These are phyloP conservation scores for Cryomyces antarcticus DNA, from an alignment of 495 filamentous ascomycete genomes.

Conservation along the genomic window DNA sequence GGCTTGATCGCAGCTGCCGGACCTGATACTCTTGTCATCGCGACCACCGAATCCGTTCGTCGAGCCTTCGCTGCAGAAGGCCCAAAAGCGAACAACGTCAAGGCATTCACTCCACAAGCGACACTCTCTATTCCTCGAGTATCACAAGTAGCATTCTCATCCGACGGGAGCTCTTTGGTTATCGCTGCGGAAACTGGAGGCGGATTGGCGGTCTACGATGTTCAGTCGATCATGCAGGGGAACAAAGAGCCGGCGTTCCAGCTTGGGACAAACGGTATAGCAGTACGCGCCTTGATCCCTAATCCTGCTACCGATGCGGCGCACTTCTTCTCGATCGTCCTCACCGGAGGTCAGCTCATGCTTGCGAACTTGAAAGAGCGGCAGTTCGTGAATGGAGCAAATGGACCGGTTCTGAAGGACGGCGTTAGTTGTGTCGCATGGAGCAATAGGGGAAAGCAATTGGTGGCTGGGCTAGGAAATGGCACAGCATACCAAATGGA, in stretches of 20 bases:
- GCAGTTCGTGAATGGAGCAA: constrained; percentile 34
- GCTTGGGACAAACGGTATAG: constrained; percentile 50
- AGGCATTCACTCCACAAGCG: constrained; percentile 52
- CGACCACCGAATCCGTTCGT: constrained; percentile 56
- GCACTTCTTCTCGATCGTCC: constrained; percentile 57
- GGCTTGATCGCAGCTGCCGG: constrained; percentile 76
- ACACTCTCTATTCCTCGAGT: constrained; percentile 53
- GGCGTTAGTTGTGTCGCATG: constrained; percentile 74
- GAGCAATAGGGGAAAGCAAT: constrained; percentile 83
- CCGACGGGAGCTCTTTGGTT: constrained; percentile 65
- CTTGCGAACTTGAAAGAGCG: constrained; percentile 61
- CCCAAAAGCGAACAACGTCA: constrained; percentile 36
- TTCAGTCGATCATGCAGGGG: constrained; percentile 39
- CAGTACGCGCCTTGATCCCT: constrained; percentile 54
- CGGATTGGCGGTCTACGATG: constrained; percentile 66
- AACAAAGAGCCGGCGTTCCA: constrained; percentile 49
- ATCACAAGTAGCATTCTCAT: constrained; percentile 76
- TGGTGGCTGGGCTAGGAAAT: constrained; percentile 71
- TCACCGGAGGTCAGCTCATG: constrained; percentile 55
- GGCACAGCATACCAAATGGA: constrained; percentile 71
- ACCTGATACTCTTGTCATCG: constrained; percentile 56
- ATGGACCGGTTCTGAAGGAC: constrained; percentile 44
- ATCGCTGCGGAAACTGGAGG: constrained; percentile 66
- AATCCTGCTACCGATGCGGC: constrained; percentile 53
- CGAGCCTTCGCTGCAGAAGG: constrained; percentile 40